These are phyloP conservation scores for Hymenotorrendiella dingleyae DNA, from an alignment of 2,329 filamentous ascomycete genomes.

Conservation along the genomic window DNA sequence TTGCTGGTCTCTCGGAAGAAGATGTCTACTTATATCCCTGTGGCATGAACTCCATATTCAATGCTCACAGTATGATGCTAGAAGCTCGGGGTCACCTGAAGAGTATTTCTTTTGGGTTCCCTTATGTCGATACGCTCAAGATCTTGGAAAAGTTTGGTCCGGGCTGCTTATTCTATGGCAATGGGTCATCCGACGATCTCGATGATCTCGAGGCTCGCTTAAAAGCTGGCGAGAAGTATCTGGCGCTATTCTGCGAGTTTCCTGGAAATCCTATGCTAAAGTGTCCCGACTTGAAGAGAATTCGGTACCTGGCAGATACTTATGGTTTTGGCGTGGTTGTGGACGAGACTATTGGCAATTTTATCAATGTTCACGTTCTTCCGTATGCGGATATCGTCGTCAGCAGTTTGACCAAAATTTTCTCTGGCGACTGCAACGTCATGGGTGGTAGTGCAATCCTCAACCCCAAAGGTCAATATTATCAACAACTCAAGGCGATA, in stretches of 20 bases:
- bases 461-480: conserved; percentile 64
- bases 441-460: conserved; percentile 79
- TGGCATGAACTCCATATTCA: conserved; percentile 95
- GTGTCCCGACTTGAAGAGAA: conserved; percentile 78
- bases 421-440: conserved; percentile 95
- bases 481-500: conserved; percentile 60
- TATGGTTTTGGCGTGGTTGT: conserved; percentile 88
- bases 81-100: conserved; percentile 57
- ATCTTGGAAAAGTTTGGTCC: conserved; percentile 91
- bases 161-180: conserved; percentile 82
- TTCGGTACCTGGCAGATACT: conserved; percentile 69
- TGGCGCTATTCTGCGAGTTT: conserved; percentile 90
- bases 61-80: conserved; percentile 71
- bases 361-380: conserved; percentile 90
- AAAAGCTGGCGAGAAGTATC: conserved; percentile 64
- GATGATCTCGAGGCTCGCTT: conserved; percentile 76
- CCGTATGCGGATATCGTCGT: conserved; percentile 87
- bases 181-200: conserved; percentile 69
- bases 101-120: conserved; percentile 93
- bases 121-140: conserved; percentile 95
- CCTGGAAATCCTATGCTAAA: conserved; percentile 86
- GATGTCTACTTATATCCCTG: conserved; percentile 86
- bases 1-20: conserved; percentile 66
- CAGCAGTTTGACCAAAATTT: conserved; percentile 93
- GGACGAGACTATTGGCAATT: conserved; percentile 95